These are phyloP conservation scores for Trichosporon sp. DNA, from an alignment of 1,284 basidiomycete genomes.

Conservation along the genomic window DNA sequence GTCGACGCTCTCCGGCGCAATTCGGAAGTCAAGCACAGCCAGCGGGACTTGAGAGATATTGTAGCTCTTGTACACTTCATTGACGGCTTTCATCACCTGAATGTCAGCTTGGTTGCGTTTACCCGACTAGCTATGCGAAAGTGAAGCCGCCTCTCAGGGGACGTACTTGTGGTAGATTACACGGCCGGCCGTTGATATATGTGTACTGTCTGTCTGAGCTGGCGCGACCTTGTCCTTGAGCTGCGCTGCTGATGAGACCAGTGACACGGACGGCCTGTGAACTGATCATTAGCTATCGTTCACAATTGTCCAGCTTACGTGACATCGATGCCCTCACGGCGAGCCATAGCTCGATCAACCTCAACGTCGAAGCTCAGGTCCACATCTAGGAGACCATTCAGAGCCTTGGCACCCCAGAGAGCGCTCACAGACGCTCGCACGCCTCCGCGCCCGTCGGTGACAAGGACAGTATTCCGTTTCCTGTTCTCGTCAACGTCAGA, in stretches of 20 bases:
- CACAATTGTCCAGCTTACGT: conserved; percentile 18
- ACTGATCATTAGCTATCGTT: conserved; percentile 16
- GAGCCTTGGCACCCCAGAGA: conserved; percentile 78
- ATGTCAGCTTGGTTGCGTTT: background rate
- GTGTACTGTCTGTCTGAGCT: conserved; percentile 86
- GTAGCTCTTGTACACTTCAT: conserved; percentile 82
- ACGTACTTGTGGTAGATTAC: conserved; percentile 65
- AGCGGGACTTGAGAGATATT: conserved; percentile 76
- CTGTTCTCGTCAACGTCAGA: conserved; percentile 47
- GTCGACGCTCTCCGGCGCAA: conserved; percentile 80
- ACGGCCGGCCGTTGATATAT: conserved; percentile 90
- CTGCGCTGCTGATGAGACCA: conserved; percentile 42
- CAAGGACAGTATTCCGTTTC: conserved; percentile 65
- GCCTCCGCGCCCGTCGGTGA: conserved; percentile 62
- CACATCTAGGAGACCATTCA: conserved; percentile 69
- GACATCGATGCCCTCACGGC: conserved; percentile 36
- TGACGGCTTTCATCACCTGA: conserved; percentile 76
- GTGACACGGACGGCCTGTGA: conserved; percentile 31
- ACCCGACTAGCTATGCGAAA: no score
- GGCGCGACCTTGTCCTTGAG: conserved; percentile 58
- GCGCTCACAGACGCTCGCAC: conserved; percentile 63
- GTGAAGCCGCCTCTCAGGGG: no score
- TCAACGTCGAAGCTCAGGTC: conserved; percentile 66
- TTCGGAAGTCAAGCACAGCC: conserved; percentile 71
- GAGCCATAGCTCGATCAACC: conserved; percentile 53